Evolutionary conservation across 2,329 filamentous ascomycete genomes (phyloP), one percentile per base, ranked within the genome.

Genomic region (Sporothrix schenckii): DNA sequence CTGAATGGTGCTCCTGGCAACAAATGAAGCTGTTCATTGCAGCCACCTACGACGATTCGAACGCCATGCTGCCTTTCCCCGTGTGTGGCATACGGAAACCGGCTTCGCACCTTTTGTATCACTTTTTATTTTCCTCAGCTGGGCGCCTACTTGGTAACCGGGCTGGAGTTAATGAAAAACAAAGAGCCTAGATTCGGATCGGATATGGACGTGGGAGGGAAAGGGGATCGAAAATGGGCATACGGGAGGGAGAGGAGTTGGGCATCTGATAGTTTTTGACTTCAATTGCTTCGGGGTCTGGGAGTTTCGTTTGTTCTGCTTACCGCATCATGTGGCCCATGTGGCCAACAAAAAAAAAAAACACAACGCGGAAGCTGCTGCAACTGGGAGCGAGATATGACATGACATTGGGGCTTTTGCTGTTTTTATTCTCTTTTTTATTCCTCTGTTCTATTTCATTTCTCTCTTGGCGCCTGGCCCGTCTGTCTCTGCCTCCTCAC

Each of bases 291-390:
- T 19, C 53, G 65, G 65, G 65, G 41, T 69, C 24, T 61, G 34
- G 54, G 54, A 69, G 66, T 69, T 61, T 60, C 47, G 66, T 52
- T 52, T 16, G 65, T 67, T 67, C n/a, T 67, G 53, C 34, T 47
- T 54, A 24, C 66, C 21, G 52, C 66, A 39, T 54, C 66, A 68
- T 52, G 52, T 39, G 47, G 47, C 63, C 63, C 16, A 21, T 52
- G 47, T 27, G 52, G 21, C 65, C 65, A 52, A 56, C 50, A 34
- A 34, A 34, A 34, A 34, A 34, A 34, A 67, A 68, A 67, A 67
- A 41, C 56, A 52, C 58, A 56, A 68, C 52, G 52, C 52, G 54
- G 41, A 60, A 69, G 68, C 68, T 69, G 67, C 54, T 52, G 24
- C 41, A 63, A 58, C 30, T 63, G 50, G 58, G 67, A 65, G 61